These are phyloP conservation scores for Entrophospora sp. DNA, from an alignment of 192 early-diverging fungal species.

Conservation along the genomic window DNA sequence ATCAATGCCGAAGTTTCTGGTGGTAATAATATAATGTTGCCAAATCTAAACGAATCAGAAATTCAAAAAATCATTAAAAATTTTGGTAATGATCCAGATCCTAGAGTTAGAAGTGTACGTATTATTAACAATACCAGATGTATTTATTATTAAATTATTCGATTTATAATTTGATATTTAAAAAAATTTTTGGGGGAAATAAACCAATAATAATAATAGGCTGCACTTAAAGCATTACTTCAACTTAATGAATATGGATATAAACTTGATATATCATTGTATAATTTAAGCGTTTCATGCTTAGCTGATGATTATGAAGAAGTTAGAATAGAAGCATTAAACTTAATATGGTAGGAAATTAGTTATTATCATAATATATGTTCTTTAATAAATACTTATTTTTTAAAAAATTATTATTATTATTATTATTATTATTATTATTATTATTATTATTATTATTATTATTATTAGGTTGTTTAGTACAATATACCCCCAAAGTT, in stretches of 20 bases:
- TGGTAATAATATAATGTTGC: too few species aligned
- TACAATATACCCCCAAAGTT: slow-evolving; percentile 38
- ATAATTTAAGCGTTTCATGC: slow-evolving; percentile 53
- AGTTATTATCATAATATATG: not conserved
- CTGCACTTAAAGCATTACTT: slow-evolving; percentile 38
- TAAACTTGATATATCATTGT: slow-evolving; percentile 42
- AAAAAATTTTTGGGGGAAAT: not conserved
- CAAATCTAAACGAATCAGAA: slow-evolving; percentile 29
- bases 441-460: not conserved
- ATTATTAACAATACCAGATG: too few species aligned
- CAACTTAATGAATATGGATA: slow-evolving; percentile 38
- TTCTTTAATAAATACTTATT: not conserved
- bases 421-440: too few species aligned
- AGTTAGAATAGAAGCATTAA: slow-evolving; percentile 58
- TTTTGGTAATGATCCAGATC: slow-evolving; percentile 39
- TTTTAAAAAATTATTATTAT: too few species aligned
- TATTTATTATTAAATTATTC: too few species aligned
- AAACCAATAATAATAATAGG: slow-evolving; percentile 22
- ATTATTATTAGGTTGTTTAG: slow-evolving; percentile 32
- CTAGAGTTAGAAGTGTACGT: slow-evolving; percentile 43
- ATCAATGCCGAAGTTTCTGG: too few species aligned
- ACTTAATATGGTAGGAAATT: slow-evolving; percentile 50
- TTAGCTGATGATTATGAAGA: slow-evolving; percentile 65
- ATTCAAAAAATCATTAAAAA: slow-evolving; percentile 41
- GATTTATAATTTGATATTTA: not conserved